phyloP scores from a whole-genome alignment of 768 basidiomycete genomes.

The Podaxis sp. region DNA sequence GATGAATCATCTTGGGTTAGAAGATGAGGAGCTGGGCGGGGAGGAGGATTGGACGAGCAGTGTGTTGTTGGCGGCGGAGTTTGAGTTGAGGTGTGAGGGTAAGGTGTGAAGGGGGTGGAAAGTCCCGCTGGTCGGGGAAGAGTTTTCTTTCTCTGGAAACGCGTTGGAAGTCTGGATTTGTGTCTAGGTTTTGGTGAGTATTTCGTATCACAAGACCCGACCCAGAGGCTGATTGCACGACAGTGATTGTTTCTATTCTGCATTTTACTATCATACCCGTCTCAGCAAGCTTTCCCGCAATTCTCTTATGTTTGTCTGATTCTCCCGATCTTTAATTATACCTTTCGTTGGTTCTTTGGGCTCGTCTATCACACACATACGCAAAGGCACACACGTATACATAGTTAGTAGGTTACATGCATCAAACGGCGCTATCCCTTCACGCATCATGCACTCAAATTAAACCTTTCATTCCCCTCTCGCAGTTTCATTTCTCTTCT shows the following conservation, averaged over 20 bases:
- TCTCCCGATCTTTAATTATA: constrained; percentile 3
- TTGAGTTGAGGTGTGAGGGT: not conserved
- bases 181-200: constrained; percentile 1
- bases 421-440: constrained; percentile 3
- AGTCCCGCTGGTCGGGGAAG: not conserved
- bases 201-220: not conserved
- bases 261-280: constrained; percentile 6
- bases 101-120: not conserved
- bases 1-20: constrained; percentile 48
- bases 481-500: not conserved
- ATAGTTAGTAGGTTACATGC: constrained; percentile 5
- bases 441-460: not conserved
- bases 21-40: constrained; percentile 44
- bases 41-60: constrained; percentile 74
- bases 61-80: constrained; percentile 69
- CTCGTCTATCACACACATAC: constrained; percentile 1
- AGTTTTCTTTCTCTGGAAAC: not conserved
- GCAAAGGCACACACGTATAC: not conserved
- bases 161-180: not conserved
- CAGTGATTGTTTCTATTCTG: not conserved
- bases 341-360: not conserved
- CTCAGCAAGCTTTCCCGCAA: not conserved
- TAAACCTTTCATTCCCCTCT: not conserved
- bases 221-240: not conserved
- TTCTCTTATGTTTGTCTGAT: not conserved